Evolutionary conservation across 805 yeast genomes (phyloP), one percentile per base, ranked within the genome.

Genomic region (Saccharomycopsis amapae): DNA sequence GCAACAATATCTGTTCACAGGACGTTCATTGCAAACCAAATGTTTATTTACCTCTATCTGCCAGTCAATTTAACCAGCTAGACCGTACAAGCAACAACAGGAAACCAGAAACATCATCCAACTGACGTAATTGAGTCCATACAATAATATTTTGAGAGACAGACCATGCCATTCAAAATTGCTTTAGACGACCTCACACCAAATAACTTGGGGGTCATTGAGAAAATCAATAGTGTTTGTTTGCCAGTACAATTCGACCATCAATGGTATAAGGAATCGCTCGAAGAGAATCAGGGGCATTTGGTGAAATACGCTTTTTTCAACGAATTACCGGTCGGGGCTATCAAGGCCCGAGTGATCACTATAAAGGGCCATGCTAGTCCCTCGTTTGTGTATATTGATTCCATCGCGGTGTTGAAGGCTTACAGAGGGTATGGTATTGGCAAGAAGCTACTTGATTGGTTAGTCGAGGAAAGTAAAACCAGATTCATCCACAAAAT

Each of bases 321-420:
- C 61, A 74, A 81, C 40, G 95, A 83, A 56, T 74, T 84, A 4
- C 87, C 95, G 5, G 90, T 87, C 3, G 96, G 93, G 13, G 81
- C 79, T 3, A 65, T 87, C 40, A 78, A 79, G 50, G 81, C 83
- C 45, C 70, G 67, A 53, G 62, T 69, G 6, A 63, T 72, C 44
- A 69, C 71, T 46, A 67, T 65, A n/a, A 67, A 60, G 5, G 62
- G 58, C 2, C 49, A 45, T 22, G 10, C 42, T 7, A 28, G 36
- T 5, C 81, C 84, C 5, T 71, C 72, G 40, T 69, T 74, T 10
- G 69, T 82, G 1, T 81, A 82, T 58, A 71, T 84, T 26, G 84
- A 82, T 59, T 68, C 80, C 0, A 58, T 84, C 25, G 86, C 81
- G 0, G 90, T 87, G 5, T 63, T 86, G 49, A 67, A 74, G 38